Base-by-base conservation (phyloP, 148 eudicot species). In the Amaranthus palmeri region DNA sequence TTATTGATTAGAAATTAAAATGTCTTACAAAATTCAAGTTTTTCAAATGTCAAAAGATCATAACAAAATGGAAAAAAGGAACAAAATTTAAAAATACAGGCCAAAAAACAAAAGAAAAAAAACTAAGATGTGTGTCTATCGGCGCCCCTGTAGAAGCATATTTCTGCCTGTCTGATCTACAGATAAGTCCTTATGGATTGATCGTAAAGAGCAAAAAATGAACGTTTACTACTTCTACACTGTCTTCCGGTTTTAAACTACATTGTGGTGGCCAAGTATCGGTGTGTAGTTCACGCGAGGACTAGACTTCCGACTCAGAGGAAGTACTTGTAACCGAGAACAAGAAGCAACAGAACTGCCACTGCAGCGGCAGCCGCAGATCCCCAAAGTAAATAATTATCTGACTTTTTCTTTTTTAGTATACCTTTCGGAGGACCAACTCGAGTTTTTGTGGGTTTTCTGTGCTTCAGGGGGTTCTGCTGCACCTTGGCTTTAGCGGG, bases 311-410 rank as follows among this genome's bases (percentile, higher is more conserved):
- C 36, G 10, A 48, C 62, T 80, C 70, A 82, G 17, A 61, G 49
- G 47, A 77, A 54, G 65, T 83, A 83, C 67, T 74, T 81, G 71
- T 82, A 88, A 11, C 87, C 88, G 15, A 25, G 36, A 25, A 74
- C 85, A 56, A 85, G 43, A 67, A 86, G 81, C 80, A 88, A 7
- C 58, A 83, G 61, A 67, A 80, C 70, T 50, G 67, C 70, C 7
- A 74, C 61, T 3, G 65, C 64, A 0, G 84, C 85, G 45, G 85
- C 88, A 61, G 83, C 87, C 18, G 78, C 76, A n/a, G 82, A 88
- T 9, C 80, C 96, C 87, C 86, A 92, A 13, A 83, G 43, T 88
- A 86, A 85, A 60, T 88, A 88, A 75, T 92, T 85, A 8, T 82
- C 76, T 3, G 87, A 76, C 76, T 86, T 88, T 77, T 88, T 92